Evolutionary conservation across 768 basidiomycete species (phyloP).

Genomic region (Russula ochroleuca): DNA sequence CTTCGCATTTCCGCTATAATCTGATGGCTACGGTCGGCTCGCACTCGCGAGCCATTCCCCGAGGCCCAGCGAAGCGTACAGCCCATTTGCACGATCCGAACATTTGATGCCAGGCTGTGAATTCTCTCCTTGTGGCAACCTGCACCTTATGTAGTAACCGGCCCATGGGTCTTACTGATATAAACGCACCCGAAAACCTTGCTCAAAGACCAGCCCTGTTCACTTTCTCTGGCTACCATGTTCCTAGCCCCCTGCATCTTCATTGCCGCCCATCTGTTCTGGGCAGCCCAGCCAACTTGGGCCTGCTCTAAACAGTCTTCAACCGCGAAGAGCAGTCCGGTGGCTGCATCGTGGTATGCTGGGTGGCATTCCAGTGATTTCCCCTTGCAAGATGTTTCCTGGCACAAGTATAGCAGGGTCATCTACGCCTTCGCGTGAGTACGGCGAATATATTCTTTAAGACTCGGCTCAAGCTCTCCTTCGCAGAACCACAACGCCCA

Average conservation of each 20-base stretch:
- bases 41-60: too few species aligned
- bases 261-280: conserved; percentile 6
- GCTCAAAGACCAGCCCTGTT: background rate
- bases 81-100: background rate
- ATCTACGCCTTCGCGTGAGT: conserved; percentile 63
- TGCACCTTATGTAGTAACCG: too few species aligned
- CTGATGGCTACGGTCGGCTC: too few species aligned
- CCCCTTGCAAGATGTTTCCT: conserved; percentile 45
- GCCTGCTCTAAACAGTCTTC: too few species aligned
- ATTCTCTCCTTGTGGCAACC: background rate
- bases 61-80: too few species aligned
- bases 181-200: background rate
- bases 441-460: background rate
- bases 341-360: conserved; percentile 54
- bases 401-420: conserved; percentile 53
- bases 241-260: conserved; percentile 1
- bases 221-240: background rate
- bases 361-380: conserved; percentile 45
- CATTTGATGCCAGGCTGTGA: background rate
- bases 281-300: background rate
- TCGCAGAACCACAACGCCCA: conserved; percentile 12
- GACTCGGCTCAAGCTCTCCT: background rate
- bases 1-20: background rate
- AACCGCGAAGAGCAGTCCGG: background rate
- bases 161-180: background rate